Percentiles rank a stretch among this genome's conserved stretches.
Evolutionary conservation across 345 rosid species (phyloP).

Genomic region (Eucalyptus urophylla): DNA sequence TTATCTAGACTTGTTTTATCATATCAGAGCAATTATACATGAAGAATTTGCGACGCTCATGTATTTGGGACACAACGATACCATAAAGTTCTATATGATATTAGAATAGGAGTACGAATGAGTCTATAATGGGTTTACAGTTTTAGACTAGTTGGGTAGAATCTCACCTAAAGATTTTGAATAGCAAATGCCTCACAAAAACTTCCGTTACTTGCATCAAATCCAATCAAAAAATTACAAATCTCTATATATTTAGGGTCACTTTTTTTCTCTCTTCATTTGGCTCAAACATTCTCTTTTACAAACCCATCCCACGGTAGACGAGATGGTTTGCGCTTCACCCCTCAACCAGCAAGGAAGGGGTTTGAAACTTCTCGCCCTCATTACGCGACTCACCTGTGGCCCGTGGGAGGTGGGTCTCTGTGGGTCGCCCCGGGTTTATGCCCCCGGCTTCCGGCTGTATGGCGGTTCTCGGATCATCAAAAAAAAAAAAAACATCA

Average conservation of each 20-base stretch:
- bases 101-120: background rate
- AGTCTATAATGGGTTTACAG: background rate
- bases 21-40: background rate
- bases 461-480: rapidly evolving
- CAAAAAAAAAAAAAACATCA: too few species aligned
- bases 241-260: too few species aligned
- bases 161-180: background rate
- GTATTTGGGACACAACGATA: background rate
- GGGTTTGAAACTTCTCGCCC: too few species aligned
- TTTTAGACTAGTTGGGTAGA: background rate
- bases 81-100: too few species aligned
- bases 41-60: background rate
- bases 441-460: rapidly evolving
- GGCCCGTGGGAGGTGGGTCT: too few species aligned
- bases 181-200: background rate
- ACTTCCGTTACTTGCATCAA: background rate
- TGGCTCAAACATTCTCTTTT: background rate
- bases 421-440: rapidly evolving
- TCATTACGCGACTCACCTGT: rapidly evolving
- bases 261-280: too few species aligned
- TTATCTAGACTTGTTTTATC: background rate
- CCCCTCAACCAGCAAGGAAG: rapidly evolving
- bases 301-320: rapidly evolving
- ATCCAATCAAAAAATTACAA: background rate
- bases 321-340: too few species aligned